These are phyloP conservation scores for Sordaria brevicollis DNA, from an alignment of 495 filamentous ascomycete species.

Conservation along the genomic window DNA sequence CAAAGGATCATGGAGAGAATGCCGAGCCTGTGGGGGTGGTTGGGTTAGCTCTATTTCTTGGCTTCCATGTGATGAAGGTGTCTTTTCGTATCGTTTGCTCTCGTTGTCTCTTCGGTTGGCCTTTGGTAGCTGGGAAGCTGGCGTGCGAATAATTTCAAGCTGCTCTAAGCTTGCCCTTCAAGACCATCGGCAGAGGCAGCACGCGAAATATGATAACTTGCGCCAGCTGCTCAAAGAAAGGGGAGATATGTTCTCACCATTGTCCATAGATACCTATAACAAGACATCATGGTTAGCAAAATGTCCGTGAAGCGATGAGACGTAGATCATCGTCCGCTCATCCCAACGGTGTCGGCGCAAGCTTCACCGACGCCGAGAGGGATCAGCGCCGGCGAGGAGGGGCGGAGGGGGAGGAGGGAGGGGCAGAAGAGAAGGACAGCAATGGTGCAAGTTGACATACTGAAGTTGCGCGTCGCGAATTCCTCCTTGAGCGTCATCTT, in stretches of 20 bases:
- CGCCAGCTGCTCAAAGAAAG: neutral
- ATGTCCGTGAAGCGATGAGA: neutral
- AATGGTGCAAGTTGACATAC: slow-evolving; percentile 44
- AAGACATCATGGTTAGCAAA: slow-evolving; percentile 22
- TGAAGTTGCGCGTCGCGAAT: slow-evolving; percentile 95
- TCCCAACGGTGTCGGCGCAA: neutral
- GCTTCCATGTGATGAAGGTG: neutral
- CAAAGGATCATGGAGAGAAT: slow-evolving; percentile 91
- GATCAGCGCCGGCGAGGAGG: neutral
- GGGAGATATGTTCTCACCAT: slow-evolving; percentile 61
- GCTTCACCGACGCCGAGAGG: neutral
- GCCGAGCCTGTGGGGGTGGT: slow-evolving; percentile 65
- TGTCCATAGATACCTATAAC: slow-evolving; percentile 91
- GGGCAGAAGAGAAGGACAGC: neutral
- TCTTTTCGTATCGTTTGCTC: neutral
- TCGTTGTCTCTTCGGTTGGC: neutral
- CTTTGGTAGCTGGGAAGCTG: neutral
- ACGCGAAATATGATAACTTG: neutral
- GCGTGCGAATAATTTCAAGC: neutral
- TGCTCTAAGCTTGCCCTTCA: neutral
- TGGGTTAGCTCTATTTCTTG: slow-evolving; percentile 7
- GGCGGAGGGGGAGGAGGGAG: neutral
- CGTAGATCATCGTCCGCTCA: neutral
- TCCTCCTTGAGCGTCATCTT: slow-evolving; percentile 54
- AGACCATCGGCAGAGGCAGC: neutral